phyloP scores from a whole-genome alignment of 2,329 filamentous ascomycete genomes.

The Colletotrichum magnum region DNA sequence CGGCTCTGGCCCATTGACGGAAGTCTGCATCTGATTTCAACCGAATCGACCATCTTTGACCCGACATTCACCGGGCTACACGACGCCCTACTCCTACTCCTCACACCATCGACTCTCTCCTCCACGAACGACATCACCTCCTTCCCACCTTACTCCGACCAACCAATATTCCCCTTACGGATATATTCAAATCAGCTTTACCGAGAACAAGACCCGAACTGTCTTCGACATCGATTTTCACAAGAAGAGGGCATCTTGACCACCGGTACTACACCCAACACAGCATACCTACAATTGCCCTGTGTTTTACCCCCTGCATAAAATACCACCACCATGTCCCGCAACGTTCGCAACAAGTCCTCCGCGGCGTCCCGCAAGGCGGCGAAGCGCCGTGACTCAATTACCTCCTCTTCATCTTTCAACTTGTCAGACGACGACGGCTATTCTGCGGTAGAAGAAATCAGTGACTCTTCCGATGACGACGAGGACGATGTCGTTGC shows the following conservation, averaged over 20 bases:
- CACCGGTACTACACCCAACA: not conserved
- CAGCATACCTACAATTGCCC: constrained; percentile 33
- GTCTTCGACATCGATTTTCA: not conserved
- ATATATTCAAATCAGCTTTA: too few relatives aligned
- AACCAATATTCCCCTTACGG: not conserved
- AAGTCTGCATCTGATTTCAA: constrained; percentile 55
- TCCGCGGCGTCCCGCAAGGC: constrained; percentile 60
- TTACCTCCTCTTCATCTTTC: constrained; percentile 69
- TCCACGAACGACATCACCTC: constrained; percentile 11
- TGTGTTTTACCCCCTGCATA: constrained; percentile 28
- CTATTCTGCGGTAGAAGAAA: constrained; percentile 83
- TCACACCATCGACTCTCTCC: constrained; percentile 10
- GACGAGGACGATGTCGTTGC: constrained; percentile 84
- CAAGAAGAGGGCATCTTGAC: constrained; percentile 8
- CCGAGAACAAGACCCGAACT: too few relatives aligned
- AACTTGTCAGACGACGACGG: constrained; percentile 77
- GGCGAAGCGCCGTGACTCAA: constrained; percentile 64
- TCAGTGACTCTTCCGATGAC: constrained; percentile 82
- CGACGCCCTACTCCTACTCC: constrained; percentile 31
- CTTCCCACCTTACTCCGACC: not conserved
- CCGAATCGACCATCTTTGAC: constrained; percentile 27
- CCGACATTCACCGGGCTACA: constrained; percentile 34
- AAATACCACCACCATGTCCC: constrained; percentile 59
- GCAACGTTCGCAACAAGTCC: constrained; percentile 66
- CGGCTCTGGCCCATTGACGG: constrained; percentile 53